Evolutionary conservation across 345 rosid genomes (phyloP).

Genomic region (Punica granatum): DNA sequence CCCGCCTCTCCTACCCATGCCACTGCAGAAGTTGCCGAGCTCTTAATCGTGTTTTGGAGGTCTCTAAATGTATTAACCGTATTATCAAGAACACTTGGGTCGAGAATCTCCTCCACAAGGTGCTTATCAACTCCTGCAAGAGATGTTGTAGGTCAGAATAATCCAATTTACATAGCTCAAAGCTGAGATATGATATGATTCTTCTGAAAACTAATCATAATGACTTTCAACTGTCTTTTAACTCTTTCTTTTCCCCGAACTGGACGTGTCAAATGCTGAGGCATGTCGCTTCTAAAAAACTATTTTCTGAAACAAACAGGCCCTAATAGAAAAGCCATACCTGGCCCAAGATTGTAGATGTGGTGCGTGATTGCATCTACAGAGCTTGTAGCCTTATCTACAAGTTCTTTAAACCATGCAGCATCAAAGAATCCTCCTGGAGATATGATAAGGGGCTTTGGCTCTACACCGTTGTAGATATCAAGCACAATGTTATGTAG

Average conservation of each 20-base stretch:
- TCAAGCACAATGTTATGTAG: conserved; percentile 37
- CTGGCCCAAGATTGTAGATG: conserved; percentile 95
- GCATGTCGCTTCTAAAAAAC: not conserved
- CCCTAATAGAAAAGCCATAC: conserved; percentile 22
- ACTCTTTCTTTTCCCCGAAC: not conserved
- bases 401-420: conserved; percentile 57
- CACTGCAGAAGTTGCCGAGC: conserved; percentile 41
- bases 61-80: conserved; percentile 40
- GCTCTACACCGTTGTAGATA: conserved; percentile 32
- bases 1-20: conserved; percentile 98
- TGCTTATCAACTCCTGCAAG: conserved; percentile 55
- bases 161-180: not conserved
- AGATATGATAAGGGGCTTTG: conserved; percentile 62
- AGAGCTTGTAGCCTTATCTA: conserved; percentile 39
- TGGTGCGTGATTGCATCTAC: conserved; percentile 67
- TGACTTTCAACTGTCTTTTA: conserved; percentile 4
- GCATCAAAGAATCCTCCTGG: conserved; percentile 89
- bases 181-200: not conserved
- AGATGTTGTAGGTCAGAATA: not conserved
- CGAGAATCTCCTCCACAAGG: conserved; percentile 58
- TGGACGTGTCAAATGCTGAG: not conserved
- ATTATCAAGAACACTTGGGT: conserved; percentile 61
- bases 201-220: not conserved
- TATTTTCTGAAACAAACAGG: not conserved
- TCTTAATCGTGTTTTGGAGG: conserved; percentile 46